These are phyloP conservation scores for Aspergillus sp. DNA, from an alignment of 2,329 filamentous ascomycete species.

Conservation along the genomic window DNA sequence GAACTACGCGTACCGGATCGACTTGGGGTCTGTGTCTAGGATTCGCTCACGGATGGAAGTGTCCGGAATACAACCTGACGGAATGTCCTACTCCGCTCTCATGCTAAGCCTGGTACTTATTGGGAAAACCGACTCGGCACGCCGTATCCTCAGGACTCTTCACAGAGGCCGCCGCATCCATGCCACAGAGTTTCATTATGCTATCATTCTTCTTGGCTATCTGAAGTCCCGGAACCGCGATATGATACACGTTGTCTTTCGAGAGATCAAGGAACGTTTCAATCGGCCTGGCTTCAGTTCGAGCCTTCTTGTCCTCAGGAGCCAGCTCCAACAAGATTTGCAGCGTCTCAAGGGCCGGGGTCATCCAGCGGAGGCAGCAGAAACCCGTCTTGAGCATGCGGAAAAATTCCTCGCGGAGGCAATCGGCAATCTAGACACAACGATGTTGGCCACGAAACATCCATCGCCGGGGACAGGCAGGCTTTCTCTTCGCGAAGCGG, in stretches of 20 bases:
- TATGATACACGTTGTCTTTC: constrained; percentile 43
- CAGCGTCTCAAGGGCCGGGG: constrained; percentile 10
- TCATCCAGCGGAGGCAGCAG: constrained; percentile 5
- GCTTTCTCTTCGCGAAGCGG: constrained; percentile 31
- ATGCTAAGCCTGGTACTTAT: constrained; percentile 49
- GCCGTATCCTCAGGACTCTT: constrained; percentile 39
- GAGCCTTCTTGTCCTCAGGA: constrained; percentile 27
- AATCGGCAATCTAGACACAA: constrained; percentile 28
- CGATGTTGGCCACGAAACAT: constrained; percentile 37
- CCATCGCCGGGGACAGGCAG: constrained; percentile 24
- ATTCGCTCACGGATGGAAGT: constrained; percentile 48
- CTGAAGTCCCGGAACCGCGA: constrained; percentile 38
- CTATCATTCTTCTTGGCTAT: constrained; percentile 42
- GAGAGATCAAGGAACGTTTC: constrained; percentile 31
- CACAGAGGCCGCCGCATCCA: constrained; percentile 29
- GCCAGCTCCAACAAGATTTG: constrained; percentile 26
- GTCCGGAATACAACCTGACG: constrained; percentile 43
- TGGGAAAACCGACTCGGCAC: constrained; percentile 47
- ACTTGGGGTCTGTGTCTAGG: constrained; percentile 45
- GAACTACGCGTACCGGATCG: constrained; percentile 56
- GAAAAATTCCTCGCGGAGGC: constrained; percentile 30
- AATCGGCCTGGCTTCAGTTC: constrained; percentile 23
- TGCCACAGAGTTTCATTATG: constrained; percentile 37
- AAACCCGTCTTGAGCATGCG: constrained; percentile 20
- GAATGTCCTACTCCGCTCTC: constrained; percentile 51